Base-by-base conservation (phyloP, 139 green algal genomes). In the Picochlorum costavermella region DNA sequence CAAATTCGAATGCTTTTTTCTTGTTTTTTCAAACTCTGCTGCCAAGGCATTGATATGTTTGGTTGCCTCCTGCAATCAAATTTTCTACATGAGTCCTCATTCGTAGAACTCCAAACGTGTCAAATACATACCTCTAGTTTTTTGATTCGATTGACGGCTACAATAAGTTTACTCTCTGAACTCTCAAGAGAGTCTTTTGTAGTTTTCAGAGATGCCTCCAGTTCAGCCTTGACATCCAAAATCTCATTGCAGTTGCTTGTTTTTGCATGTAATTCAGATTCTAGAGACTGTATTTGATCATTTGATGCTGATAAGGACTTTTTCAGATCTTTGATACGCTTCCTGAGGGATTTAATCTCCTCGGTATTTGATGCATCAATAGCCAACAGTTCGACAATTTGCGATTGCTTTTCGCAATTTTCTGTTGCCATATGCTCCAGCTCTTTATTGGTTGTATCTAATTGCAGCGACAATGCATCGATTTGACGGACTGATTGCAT, bases 21-120 rank as follows among this genome's bases (percentile, higher is more conserved):
- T 23, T 6, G 20, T 8, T 5, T 20, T 28, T 23, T 53, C n/a
- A 23, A 53, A 53, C 17, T 53, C 46, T 25, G 46, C 9, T 53
- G 16, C 46, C 46, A 53, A 11, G 12, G n/a, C 17, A 53, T 53
- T 23, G n/a, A 53, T 53, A 28, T 53, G 46, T 10, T 53, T 53
- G 17, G 46, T 53, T 53, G 46, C 46, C 6, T 53, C 46, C 46
- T 53, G 46, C 46, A 53, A 53, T 28, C 9, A 28, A 53, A 53
- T 53, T 28, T 28, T 6, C 16, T 28, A 11, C 16, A 53, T 23
- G n/a, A 20, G n/a, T 13, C n/a, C 46, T 28, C 46, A 53, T 28
- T 53, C 46, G 20, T 28, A 23, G 20, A 40, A 8, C 11, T 40
- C 33, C 33, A 4, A 12, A 6, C 17, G 20, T 23, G 20, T 23